Evolutionary conservation across 305 asterid species (phyloP).

Genomic region (Fraxinus angustifolia): DNA sequence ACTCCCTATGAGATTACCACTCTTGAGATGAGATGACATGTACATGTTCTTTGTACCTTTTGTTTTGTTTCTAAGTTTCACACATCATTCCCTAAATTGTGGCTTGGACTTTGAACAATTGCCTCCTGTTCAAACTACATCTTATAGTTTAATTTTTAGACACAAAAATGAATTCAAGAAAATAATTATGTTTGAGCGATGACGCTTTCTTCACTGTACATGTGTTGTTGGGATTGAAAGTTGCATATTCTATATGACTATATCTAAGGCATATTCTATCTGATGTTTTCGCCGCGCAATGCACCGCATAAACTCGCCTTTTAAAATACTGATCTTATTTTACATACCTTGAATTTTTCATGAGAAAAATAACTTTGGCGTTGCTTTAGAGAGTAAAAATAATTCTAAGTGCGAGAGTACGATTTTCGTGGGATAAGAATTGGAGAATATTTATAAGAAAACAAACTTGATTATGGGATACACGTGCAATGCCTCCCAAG

Average conservation of each 20-base stretch:
- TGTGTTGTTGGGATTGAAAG: neutral
- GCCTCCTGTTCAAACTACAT: slow-evolving; percentile 47
- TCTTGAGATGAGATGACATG: neutral
- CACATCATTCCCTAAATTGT: slow-evolving; percentile 25
- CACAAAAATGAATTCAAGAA: neutral
- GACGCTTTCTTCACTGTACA: neutral
- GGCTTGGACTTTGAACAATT: slow-evolving; percentile 49
- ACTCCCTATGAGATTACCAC: neutral
- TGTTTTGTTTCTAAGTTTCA: neutral
- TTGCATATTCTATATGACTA: neutral
- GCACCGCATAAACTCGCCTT: too few species aligned
- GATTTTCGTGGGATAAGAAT: too few species aligned
- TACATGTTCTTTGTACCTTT: neutral
- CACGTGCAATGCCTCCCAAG: too few species aligned
- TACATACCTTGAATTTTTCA: neutral
- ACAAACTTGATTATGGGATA: too few species aligned
- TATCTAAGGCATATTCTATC: neutral
- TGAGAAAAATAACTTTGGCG: neutral
- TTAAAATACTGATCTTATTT: too few species aligned
- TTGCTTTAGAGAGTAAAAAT: neutral
- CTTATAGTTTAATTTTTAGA: neutral
- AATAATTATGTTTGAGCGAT: neutral
- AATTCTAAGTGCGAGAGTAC: too few species aligned
- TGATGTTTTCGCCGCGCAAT: too few species aligned
- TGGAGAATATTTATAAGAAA: too few species aligned